Base-by-base conservation (phyloP, 495 filamentous ascomycete species). In the Xylaria grammica region DNA sequence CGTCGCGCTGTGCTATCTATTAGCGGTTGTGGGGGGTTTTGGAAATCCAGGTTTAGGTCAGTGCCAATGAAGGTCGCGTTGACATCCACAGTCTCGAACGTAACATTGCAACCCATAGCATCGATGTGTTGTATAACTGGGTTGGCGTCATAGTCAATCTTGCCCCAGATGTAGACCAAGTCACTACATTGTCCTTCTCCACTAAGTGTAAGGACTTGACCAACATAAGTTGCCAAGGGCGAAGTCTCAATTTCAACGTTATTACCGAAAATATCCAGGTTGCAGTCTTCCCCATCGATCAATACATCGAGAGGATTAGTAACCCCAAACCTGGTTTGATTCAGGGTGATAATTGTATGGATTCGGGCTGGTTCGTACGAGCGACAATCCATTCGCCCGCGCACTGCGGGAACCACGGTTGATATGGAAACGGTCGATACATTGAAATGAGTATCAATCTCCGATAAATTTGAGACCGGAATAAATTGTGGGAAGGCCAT, bases 41-140 rank as follows among this genome's bases (percentile, higher is more conserved):
- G 17, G 4, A 24, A 22, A 50, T 73, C 69, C 9, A 73, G 42
- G 13, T 68, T 30, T 0, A 74, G 61, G n/a, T 42, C 45, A 1
- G 65, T 38, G n/a, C 63, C 65, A 44, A 63, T n/a, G 5, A 68
- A 72, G 8, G 65, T 65, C 0, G 59, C 53, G 50, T 34, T 34
- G 4, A 72, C 67, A 19, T 69, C 67, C 7, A 72, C 34, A 6
- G 50, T 42, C 40, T 72, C 67, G 17, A 59, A 32, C 15, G 65
- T 67, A 15, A 40, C n/a, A 36, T 72, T 74, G 57, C 72, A 74
- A 19, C 52, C 57, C 24, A 68, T 5, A 19, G 67, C 69, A 0
- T 65, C 42, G 0, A 64, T 40, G 24, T 65, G 59, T 26, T 44
- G 26, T n/a, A 64, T 19, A 0, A 34, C 22, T 9, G 55, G 59